phyloP scores from a whole-genome alignment of 192 early-diverging fungal species.

The Mortierella claussenii region DNA sequence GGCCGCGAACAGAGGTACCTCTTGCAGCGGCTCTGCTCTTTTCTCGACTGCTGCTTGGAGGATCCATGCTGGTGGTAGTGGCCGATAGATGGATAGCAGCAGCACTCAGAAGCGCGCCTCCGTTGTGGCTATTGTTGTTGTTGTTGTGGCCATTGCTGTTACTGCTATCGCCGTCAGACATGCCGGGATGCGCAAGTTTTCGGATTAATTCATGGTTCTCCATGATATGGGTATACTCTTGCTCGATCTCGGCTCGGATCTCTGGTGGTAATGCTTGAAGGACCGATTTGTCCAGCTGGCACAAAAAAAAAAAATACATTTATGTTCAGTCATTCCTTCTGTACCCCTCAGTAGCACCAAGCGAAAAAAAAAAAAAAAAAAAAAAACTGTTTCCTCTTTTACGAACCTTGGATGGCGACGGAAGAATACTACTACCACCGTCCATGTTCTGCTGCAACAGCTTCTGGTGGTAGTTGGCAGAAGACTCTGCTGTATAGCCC shows the following conservation, averaged over 20 bases:
- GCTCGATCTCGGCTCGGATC: conserved; percentile 50
- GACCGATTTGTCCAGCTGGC: conserved; percentile 42
- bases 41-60: conserved; percentile 3
- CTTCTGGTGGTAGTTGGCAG: neutral
- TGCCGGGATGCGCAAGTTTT: conserved; percentile 9
- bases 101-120: too few species aligned
- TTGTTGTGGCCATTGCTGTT: too few species aligned
- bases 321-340: too few species aligned
- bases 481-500: neutral
- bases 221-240: conserved; percentile 41
- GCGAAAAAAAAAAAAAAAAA: neutral
- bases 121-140: too few species aligned
- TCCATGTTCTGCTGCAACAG: too few species aligned
- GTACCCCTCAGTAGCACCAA: too few species aligned
- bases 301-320: too few species aligned
- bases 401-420: conserved; percentile 19
- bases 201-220: conserved; percentile 35
- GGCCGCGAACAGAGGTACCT: conserved; percentile 3
- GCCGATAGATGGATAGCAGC: too few species aligned
- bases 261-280: conserved; percentile 39
- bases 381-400: neutral
- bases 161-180: too few species aligned
- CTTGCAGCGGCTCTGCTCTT: neutral
- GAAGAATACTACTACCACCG: conserved; percentile 1
- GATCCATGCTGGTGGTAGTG: too few species aligned